Evolutionary conservation across 1,284 basidiomycete species (phyloP), one percentile per base, ranked within the genome.

Genomic region (Meira miltonrushii): DNA sequence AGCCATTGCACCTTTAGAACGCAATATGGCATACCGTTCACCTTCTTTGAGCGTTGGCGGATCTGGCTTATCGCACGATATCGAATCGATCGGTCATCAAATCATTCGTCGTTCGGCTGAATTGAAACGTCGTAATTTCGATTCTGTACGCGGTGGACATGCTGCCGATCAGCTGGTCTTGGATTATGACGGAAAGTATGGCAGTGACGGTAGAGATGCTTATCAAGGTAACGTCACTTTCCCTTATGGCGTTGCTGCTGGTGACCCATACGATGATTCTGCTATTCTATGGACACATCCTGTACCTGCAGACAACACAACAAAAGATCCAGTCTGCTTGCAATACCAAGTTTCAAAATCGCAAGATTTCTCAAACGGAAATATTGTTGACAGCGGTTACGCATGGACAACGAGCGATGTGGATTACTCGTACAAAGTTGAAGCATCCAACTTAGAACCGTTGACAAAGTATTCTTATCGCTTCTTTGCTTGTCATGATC

Each of bases 331-430:
- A 7, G 80, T 83, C 59, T 86, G 86, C 72, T 80, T 86, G 40
- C 79, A 82, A 0, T 86, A 82, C 79, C 81, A 82, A 60, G 68
- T 69, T 72, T 85, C 57, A 21, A 61, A 63, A 55, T 67, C 62
- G 51, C 57, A 72, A 56, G 82, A 82, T 7, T 69, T 54, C 38
- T 54, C 53, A 9, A 38, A 53, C 21, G 15, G 44, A n/a, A 70
- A 67, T 28, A 74, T 81, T 0, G 71, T 83, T 48, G 80, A 83
- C 60, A 79, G 81, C 23, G 84, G 83, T 19, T 78, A 83, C 55
- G 84, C 82, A 0, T 85, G 84, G 75, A 85, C 85, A 2, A 83
- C 82, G 55, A 84, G 83, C 62, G 85, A 87, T 64, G 84, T 87
- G 43, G 85, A 85, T 73, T 87, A 81, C 55, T 60, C 58, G 41